Percentiles rank a stretch among this genome's conserved stretches.
Conservation (phyloP, 305 asterid genomes). For the Andrographis paniculata region DNA sequence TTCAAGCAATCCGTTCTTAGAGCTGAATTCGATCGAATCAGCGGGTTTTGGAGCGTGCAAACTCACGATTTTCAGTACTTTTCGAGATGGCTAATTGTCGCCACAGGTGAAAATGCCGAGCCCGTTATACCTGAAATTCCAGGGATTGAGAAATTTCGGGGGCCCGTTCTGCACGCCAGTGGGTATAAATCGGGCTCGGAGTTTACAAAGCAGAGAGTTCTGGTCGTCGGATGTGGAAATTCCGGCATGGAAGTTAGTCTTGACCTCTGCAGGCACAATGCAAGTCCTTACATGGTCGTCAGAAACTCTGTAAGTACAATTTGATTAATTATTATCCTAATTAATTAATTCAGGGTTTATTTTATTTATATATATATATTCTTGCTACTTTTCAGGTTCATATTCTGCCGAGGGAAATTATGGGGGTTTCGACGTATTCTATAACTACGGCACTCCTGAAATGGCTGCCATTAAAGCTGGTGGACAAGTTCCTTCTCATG, state of each 20-base stretch:
- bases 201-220: conserved; percentile 38
- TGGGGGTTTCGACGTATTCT: conserved; percentile 68
- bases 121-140: conserved; percentile 54
- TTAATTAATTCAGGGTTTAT: background rate
- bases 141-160: conserved; percentile 48
- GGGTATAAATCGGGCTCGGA: conserved; percentile 53
- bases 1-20: conserved; percentile 38
- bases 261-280: conserved; percentile 63
- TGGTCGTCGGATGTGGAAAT: conserved; percentile 86
- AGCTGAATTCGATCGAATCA: conserved; percentile 34
- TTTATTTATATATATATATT: background rate
- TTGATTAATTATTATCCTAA: background rate
- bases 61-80: conserved; percentile 31
- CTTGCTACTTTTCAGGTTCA: conserved; percentile 42
- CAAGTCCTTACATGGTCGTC: conserved; percentile 70
- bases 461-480: conserved; percentile 65
- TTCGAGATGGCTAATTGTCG: conserved; percentile 62
- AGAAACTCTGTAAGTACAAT: conserved; percentile 54
- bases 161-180: conserved; percentile 55
- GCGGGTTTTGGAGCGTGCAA: conserved; percentile 47
- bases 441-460: conserved; percentile 60
- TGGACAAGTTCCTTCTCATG: conserved; percentile 55
- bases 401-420: conserved; percentile 76
- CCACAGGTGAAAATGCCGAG: conserved; percentile 90
- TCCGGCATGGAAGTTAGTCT: conserved; percentile 96